Conservation (phyloP, 108 stramenopile genomes). For the Skeletonema marinoi region DNA sequence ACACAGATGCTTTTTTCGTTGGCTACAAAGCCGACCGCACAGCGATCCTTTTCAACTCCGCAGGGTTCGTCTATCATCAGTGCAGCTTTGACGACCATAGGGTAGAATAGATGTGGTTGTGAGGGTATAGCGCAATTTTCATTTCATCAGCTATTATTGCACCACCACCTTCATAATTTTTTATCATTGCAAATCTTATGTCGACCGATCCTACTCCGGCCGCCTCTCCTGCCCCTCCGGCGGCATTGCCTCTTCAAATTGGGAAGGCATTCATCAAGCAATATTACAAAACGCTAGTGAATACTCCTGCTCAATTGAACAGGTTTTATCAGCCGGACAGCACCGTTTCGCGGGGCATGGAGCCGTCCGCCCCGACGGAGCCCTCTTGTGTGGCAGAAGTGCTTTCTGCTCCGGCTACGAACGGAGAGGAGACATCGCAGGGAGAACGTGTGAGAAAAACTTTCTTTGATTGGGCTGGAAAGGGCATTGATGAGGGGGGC, state of each 20-base stretch:
- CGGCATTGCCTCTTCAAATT: constrained; percentile 55
- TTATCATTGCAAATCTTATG: constrained; percentile 9
- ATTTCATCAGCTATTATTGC: neutral
- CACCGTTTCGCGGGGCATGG: constrained; percentile 61
- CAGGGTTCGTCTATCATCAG: neutral
- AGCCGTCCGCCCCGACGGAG: constrained; percentile 45
- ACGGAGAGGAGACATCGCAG: constrained; percentile 3
- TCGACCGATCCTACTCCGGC: constrained; percentile 1
- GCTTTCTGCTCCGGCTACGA: neutral
- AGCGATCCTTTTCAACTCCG: neutral
- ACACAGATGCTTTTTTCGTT: neutral
- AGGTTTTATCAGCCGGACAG: constrained; percentile 66
- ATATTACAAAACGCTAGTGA: constrained; percentile 76
- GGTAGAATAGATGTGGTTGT: neutral
- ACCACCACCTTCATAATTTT: neutral
- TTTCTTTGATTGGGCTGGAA: constrained; percentile 36
- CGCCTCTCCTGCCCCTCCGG: constrained; percentile 12
- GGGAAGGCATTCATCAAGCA: constrained; percentile 78
- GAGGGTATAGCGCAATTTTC: neutral
- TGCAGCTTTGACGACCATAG: neutral
- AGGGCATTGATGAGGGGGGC: neutral
- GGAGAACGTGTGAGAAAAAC: constrained; percentile 31
- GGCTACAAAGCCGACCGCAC: neutral
- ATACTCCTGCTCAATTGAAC: constrained; percentile 57
- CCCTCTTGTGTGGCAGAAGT: constrained; percentile 34